Percentiles rank a stretch among this genome's conserved stretches.
Evolutionary conservation across 352 stramenopile species (phyloP).

Genomic region (Pythium aristosporum): DNA sequence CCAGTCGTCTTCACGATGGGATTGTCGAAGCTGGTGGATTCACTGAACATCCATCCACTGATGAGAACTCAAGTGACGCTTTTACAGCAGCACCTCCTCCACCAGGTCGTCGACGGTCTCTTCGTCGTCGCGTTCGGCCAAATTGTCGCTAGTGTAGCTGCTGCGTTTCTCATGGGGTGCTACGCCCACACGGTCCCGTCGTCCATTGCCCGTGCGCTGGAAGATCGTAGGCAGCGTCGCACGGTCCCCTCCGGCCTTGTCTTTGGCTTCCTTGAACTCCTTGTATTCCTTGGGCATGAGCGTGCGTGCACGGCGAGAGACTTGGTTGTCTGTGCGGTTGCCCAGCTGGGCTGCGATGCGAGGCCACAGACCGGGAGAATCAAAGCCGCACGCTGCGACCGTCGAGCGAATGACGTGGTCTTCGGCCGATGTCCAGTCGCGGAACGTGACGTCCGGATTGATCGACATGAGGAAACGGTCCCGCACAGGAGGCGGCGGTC

Average conservation of each 20-base stretch:
- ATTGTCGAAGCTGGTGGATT: no score
- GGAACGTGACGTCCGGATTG: constrained; percentile 64
- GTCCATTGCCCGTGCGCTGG: constrained; percentile 8
- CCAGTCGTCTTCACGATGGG: no score
- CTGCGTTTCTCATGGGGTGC: constrained; percentile 11
- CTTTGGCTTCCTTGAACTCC: constrained; percentile 10
- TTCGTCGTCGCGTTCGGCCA: background rate
- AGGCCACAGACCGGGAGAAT: constrained; percentile 24
- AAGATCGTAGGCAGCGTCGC: constrained; percentile 25
- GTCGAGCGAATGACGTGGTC: constrained; percentile 40
- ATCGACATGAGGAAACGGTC: constrained; percentile 71
- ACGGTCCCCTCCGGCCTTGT: background rate
- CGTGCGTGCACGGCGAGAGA: constrained; percentile 18
- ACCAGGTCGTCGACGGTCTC: background rate
- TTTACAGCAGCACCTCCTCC: constrained; percentile 2
- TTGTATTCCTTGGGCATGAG: constrained; percentile 22
- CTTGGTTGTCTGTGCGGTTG: constrained; percentile 31
- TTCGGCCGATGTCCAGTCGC: constrained; percentile 52
- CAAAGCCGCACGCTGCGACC: constrained; percentile 27
- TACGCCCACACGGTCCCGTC: background rate
- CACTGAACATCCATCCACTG: background rate
- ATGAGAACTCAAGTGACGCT: background rate
- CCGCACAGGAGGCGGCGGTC: constrained; percentile 49
- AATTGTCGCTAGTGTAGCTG: constrained; percentile 20
- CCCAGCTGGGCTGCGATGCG: constrained; percentile 24